phyloP scores from a whole-genome alignment of 75 land plant species.

The Sequoiadendron giganteum region DNA sequence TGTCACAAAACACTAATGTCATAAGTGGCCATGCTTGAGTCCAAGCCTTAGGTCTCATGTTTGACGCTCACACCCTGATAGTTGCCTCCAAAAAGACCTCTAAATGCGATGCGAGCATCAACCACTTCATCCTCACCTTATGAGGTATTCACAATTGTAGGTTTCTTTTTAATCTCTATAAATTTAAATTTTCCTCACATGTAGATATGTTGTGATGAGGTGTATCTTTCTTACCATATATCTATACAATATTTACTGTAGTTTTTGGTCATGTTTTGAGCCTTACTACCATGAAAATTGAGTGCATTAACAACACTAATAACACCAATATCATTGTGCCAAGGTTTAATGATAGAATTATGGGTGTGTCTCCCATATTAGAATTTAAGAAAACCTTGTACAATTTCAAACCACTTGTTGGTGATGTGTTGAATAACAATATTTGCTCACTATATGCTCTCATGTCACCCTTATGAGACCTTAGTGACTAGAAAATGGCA shows the following conservation, averaged over 20 bases:
- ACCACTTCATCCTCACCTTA: conserved; percentile 27
- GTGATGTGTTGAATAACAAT: too few relatives aligned
- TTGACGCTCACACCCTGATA: conserved; percentile 21
- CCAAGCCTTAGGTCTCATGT: conserved; percentile 56
- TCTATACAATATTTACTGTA: too few relatives aligned
- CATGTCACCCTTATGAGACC: conserved; percentile 16
- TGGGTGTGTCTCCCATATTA: too few relatives aligned
- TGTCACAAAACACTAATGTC: conserved; percentile 33
- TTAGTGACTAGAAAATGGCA: background rate
- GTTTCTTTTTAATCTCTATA: too few relatives aligned
- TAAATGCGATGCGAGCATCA: conserved; percentile 11
- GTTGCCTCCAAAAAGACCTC: conserved; percentile 18
- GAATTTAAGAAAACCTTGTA: too few relatives aligned
- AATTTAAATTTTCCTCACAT: too few relatives aligned
- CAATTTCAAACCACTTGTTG: background rate
- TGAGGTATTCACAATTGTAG: conserved; percentile 14
- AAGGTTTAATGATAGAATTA: too few relatives aligned
- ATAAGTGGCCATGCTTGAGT: conserved; percentile 61
- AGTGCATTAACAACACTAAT: too few relatives aligned
- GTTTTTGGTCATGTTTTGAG: background rate
- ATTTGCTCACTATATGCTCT: conserved; percentile 6
- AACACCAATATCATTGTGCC: too few relatives aligned
- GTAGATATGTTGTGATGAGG: too few relatives aligned
- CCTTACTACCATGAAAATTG: too few relatives aligned
- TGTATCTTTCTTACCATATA: too few relatives aligned